Base-by-base conservation (phyloP, 352 stramenopile genomes). In the Phytophthora multivora region DNA sequence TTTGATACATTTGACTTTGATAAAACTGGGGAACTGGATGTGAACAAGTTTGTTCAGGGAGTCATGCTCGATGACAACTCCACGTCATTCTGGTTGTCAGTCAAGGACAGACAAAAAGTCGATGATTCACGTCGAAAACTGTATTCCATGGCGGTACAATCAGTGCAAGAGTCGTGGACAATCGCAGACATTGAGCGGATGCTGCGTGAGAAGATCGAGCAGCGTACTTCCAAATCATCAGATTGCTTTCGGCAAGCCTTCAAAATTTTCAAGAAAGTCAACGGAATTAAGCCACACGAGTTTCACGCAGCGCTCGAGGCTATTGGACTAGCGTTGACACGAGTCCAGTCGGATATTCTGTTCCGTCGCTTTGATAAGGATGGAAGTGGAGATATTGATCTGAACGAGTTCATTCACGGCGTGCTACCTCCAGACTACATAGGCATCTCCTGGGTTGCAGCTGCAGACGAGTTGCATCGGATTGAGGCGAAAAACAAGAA, bases 241-340 rank as follows among this genome's bases (percentile, higher is more conserved):
- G 85, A 93, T 49, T 91, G 85, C 50, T 93, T 93, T 51, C 70
- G 85, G 11, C 85, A 93, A 48, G 83, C 85, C 2, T 91, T 91
- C 52, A 73, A 73, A 30, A 91, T 93, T 51, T 93, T 93, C 57
- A 91, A 91, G 39, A 93, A 93, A 45, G 80, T 88, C 6, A 91
- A 89, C 42, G 81, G 81, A n/a, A 93, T 93, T 33, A 75, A 79
- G 10, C 80, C 80, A 1, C 60, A 86, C 33, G 83, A 93, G 35
- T 92, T 93, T 61, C 83, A 91, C 48, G 62, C 71, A 1, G 70
- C 83, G 0, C 50, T 93, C 0, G 79, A 88, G 30, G 51, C 63
- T 0, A 84, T 90, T 42, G 85, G 85, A 3, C 45, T 93, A n/a
- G 52, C 73, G 1, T 50, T 93, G 0, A 71, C 75, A 8, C 78